These are phyloP conservation scores for Thelephora ganbajun DNA, from an alignment of 768 basidiomycete species.

Conservation along the genomic window DNA sequence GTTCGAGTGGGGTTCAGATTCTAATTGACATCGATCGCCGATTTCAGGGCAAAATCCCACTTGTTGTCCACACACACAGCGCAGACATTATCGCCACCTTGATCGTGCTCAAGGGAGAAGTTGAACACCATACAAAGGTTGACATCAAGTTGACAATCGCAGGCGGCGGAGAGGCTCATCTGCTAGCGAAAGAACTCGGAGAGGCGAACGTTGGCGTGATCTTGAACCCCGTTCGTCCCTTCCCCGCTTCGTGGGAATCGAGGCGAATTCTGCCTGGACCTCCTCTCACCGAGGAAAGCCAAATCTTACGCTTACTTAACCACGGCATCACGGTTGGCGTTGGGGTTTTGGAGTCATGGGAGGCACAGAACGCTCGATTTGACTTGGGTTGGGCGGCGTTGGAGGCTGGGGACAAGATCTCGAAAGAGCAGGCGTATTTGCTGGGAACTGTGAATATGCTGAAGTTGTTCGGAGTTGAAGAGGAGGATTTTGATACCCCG, in stretches of 20 bases:
- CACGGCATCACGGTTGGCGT: slow-evolving; percentile 65
- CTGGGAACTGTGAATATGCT: slow-evolving; percentile 25
- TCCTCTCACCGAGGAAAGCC: slow-evolving; percentile 48
- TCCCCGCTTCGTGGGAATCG: slow-evolving; percentile 59
- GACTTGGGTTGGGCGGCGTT: slow-evolving; percentile 63
- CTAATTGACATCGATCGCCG: neutral
- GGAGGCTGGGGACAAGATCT: slow-evolving; percentile 14
- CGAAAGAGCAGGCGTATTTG: slow-evolving; percentile 22
- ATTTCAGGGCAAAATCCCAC: slow-evolving; percentile 35
- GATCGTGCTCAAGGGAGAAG: slow-evolving; percentile 47
- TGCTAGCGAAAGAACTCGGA: slow-evolving; percentile 62
- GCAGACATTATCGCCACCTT: slow-evolving; percentile 60
- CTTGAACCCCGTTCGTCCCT: slow-evolving; percentile 49
- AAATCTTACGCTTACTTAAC: slow-evolving; percentile 43
- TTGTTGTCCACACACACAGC: slow-evolving; percentile 49
- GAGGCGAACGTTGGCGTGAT: slow-evolving; percentile 59
- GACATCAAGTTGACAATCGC: slow-evolving; percentile 34
- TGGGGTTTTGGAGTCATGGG: slow-evolving; percentile 53
- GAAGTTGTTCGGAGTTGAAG: slow-evolving; percentile 20
- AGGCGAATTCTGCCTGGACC: slow-evolving; percentile 52
- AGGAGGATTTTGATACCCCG: too few species aligned
- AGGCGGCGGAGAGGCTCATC: slow-evolving; percentile 53
- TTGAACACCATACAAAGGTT: slow-evolving; percentile 29
- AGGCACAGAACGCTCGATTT: slow-evolving; percentile 63
- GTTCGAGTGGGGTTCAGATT: neutral